These are phyloP conservation scores for Theileria annulata DNA, from an alignment of 169 alveolate species.

Conservation along the genomic window DNA sequence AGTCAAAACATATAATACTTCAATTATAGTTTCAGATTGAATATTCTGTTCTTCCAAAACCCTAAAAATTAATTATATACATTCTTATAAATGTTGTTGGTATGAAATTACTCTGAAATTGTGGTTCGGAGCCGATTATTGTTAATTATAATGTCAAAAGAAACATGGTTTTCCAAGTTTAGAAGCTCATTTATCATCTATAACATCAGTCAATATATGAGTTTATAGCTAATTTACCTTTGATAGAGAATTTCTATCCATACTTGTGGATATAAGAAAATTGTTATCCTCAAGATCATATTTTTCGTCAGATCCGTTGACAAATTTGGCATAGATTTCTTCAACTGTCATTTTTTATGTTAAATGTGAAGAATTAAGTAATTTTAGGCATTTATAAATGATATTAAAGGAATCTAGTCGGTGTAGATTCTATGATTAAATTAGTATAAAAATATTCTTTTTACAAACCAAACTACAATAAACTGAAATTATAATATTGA, in stretches of 20 bases:
- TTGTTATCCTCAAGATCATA: constrained; percentile 49
- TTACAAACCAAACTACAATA: not conserved
- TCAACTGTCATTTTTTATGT: constrained; percentile 11
- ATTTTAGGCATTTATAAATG: not conserved
- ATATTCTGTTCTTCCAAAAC: constrained; percentile 32
- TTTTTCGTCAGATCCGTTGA: constrained; percentile 52
- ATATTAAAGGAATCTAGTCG: not conserved
- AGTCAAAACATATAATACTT: constrained; percentile 42
- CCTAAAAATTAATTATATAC: constrained; percentile 5
- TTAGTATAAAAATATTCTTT: too few relatives aligned
- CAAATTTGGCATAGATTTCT: constrained; percentile 58
- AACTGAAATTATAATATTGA: not conserved
- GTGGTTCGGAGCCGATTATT: constrained; percentile 54
- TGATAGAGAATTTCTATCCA: constrained; percentile 59
- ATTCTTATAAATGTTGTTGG: not conserved
- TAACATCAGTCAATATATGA: not conserved
- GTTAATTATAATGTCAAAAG: constrained; percentile 47
- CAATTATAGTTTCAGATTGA: constrained; percentile 50
- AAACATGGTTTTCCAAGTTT: constrained; percentile 42
- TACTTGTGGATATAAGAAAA: constrained; percentile 48
- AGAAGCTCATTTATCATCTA: constrained; percentile 66
- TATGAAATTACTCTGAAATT: constrained; percentile 42
- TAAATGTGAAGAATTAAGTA: not conserved
- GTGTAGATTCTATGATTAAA: not conserved
- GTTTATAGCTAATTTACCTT: constrained; percentile 24